Evolutionary conservation across 1,284 basidiomycete species (phyloP).

Genomic region (Sphaerobolus stellatus): DNA sequence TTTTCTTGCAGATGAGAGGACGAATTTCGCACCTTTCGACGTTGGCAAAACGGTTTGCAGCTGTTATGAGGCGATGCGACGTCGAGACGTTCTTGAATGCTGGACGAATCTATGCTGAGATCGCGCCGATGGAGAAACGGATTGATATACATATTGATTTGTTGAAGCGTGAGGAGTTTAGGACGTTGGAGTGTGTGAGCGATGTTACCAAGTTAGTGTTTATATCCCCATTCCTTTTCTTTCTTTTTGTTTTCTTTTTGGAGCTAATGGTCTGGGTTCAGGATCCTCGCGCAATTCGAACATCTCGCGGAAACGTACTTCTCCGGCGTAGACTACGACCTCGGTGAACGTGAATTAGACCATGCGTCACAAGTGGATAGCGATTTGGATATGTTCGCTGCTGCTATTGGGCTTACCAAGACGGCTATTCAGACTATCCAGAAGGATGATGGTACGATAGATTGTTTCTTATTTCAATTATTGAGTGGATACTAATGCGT

Average conservation of each 20-base stretch:
- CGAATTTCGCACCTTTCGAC: slow-evolving; percentile 77
- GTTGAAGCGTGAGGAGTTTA: slow-evolving; percentile 84
- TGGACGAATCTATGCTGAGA: slow-evolving; percentile 82
- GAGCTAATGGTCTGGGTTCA: slow-evolving; percentile 29
- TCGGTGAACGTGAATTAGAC: slow-evolving; percentile 87
- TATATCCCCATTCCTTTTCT: background rate
- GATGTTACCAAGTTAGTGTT: slow-evolving; percentile 78
- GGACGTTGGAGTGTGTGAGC: slow-evolving; percentile 87
- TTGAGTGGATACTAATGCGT: too few relatives aligned
- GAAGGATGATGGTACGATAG: slow-evolving; percentile 68
- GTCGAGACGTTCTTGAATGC: slow-evolving; percentile 81
- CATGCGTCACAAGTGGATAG: slow-evolving; percentile 78
- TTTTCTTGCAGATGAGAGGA: slow-evolving; percentile 63
- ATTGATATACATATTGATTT: slow-evolving; percentile 90
- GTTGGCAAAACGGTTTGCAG: slow-evolving; percentile 84
- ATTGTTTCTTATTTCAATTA: too few relatives aligned
- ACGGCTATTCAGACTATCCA: slow-evolving; percentile 74
- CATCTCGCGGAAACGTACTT: slow-evolving; percentile 88
- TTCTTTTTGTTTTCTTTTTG: background rate
- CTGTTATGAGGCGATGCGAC: slow-evolving; percentile 74
- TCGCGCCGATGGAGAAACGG: slow-evolving; percentile 85
- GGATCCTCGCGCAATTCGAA: slow-evolving; percentile 88
- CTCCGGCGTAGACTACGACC: slow-evolving; percentile 74
- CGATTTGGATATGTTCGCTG: slow-evolving; percentile 90
- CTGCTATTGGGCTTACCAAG: slow-evolving; percentile 84